phyloP scores from a whole-genome alignment of 2,329 filamentous ascomycete species.

The Trichoderma pleuroti region DNA sequence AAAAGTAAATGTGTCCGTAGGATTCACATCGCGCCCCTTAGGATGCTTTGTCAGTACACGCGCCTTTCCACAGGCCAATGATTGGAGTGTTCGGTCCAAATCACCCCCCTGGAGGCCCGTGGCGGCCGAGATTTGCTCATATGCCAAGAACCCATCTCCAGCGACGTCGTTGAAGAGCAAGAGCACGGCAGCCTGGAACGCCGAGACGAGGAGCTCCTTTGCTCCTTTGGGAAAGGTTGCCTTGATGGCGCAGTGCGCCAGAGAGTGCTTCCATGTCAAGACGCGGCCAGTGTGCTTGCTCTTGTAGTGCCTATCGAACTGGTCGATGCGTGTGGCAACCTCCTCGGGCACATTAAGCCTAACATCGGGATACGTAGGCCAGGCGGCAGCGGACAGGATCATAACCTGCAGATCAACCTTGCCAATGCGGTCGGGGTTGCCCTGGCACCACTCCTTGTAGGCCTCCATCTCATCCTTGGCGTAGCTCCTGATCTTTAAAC shows the following conservation, averaged over 20 bases:
- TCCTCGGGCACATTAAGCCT: slow-evolving; percentile 69
- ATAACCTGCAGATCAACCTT: slow-evolving; percentile 70
- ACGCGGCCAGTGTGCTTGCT: slow-evolving; percentile 84
- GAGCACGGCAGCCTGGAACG: slow-evolving; percentile 87
- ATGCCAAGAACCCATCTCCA: slow-evolving; percentile 62
- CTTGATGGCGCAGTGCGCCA: slow-evolving; percentile 86
- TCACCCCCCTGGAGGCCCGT: slow-evolving; percentile 75
- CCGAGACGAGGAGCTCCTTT: slow-evolving; percentile 88
- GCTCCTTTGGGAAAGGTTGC: slow-evolving; percentile 73
- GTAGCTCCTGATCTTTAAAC: slow-evolving; percentile 97
- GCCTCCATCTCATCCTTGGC: slow-evolving; percentile 89
- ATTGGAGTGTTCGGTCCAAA: slow-evolving; percentile 87
- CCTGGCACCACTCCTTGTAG: slow-evolving; percentile 68
- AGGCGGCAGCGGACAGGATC: slow-evolving; percentile 85
- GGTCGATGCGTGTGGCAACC: slow-evolving; percentile 71
- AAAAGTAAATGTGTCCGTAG: slow-evolving; percentile 78
- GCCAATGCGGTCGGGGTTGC: slow-evolving; percentile 46
- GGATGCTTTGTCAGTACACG: slow-evolving; percentile 83
- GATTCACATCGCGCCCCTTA: slow-evolving; percentile 73
- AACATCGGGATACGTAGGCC: slow-evolving; percentile 83
- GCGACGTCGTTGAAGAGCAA: slow-evolving; percentile 77
- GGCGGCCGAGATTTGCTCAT: slow-evolving; percentile 68
- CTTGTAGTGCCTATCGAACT: slow-evolving; percentile 84
- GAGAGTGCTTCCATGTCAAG: slow-evolving; percentile 85
- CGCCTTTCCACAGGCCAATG: slow-evolving; percentile 85